Base-by-base conservation (phyloP, 2,329 filamentous ascomycete genomes). In the Pseudogymnoascus sp. region DNA sequence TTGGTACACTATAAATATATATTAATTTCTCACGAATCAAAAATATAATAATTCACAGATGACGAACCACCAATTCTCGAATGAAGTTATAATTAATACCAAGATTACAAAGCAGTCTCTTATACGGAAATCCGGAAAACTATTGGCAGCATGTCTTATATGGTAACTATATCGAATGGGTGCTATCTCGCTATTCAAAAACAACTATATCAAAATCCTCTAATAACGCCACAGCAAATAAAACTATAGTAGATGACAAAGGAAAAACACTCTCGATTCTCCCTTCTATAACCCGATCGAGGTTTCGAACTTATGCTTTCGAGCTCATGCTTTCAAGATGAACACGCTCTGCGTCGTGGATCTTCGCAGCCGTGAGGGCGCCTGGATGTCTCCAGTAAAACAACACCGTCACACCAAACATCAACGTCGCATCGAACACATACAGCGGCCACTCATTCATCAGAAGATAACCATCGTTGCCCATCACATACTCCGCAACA, bases 401-500 rank as follows among this genome's bases (percentile, higher is more conserved):
- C 18, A 76, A 45, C 0, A 74, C 64, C 35, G 76, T 67, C 3
- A 76, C 75, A 4, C 71, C 8, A 37, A 75, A 68, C 78, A 80
- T 80, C n/a, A 76, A 72, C 9, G 71, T 63, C 0, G 74, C 43
- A 71, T 81, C 79, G 61, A 81, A 78, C 14, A 75, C 70, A 65
- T 80, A 80, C 11, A 81, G 63, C 21, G 72, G 78, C 66, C 74
- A 75, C 67, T 81, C 79, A 60, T 77, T 72, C 35, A 64, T 65
- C 28, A 80, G 68, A 21, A 80, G 67, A 64, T 75, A 78, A 0
- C 80, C 80, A 18, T 73, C 66, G 21, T 75, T 71, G 1, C 79
- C 79, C 68, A 77, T 71, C 0, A 70, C 64, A 66, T 78, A 83
- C 69, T 83, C 80, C 7, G 78, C 68, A n/a, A 81, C 72, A 14